Percentiles rank a stretch among this genome's conserved stretches.
Evolutionary conservation across 2,329 filamentous ascomycete species (phyloP).

Genomic region (Chaetothyriales sp.): DNA sequence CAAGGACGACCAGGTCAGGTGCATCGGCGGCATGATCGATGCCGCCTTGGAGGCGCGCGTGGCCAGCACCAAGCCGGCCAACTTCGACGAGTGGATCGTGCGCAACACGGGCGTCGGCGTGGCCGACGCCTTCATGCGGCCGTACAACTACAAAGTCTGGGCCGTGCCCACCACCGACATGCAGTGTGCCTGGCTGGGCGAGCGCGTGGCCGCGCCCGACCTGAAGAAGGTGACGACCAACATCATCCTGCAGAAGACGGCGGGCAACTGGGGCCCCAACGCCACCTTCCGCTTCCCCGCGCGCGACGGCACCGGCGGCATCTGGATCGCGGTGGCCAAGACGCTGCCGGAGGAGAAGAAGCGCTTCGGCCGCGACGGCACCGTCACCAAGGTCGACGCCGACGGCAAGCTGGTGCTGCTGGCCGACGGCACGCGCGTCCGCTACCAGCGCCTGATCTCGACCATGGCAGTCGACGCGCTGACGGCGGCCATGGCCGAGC

Average conservation of each 20-base stretch:
- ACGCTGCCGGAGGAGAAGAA: constrained; percentile 87
- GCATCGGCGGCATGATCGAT: constrained; percentile 92
- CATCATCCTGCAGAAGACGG: constrained; percentile 88
- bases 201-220: constrained; percentile 93
- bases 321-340: constrained; percentile 94
- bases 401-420: constrained; percentile 70
- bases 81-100: constrained; percentile 98
- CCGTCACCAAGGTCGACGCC: constrained; percentile 76
- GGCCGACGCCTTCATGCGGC: constrained; percentile 94
- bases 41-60: constrained; percentile 77
- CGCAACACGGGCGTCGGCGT: constrained; percentile 81
- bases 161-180: constrained; percentile 98
- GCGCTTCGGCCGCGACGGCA: constrained; percentile 70
- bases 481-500: constrained; percentile 73
- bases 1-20: constrained; percentile 91
- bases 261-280: constrained; percentile 96
- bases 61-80: constrained; percentile 77
- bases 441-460: constrained; percentile 83
- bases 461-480: constrained; percentile 93
- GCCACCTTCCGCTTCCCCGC: constrained; percentile 97
- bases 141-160: constrained; percentile 99
- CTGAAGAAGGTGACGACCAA: constrained; percentile 89
- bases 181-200: constrained; percentile 97
- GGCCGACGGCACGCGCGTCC: constrained; percentile 71
- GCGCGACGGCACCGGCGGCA: constrained; percentile 87